Evolutionary conservation across 768 basidiomycete species (phyloP).

Genomic region (Tremella yokohamensis): DNA sequence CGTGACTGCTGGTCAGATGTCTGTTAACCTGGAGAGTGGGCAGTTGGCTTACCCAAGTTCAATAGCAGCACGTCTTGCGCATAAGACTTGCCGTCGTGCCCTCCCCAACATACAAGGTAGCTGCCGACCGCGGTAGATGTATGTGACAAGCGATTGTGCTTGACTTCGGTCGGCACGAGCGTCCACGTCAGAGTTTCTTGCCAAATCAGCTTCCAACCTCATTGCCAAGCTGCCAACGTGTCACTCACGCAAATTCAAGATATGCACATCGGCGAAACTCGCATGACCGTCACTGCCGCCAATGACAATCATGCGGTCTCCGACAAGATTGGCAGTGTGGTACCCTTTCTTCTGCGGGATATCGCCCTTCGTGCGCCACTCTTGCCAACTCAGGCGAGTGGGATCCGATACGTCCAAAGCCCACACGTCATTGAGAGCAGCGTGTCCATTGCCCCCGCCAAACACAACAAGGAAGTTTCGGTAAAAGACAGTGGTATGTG

Average conservation of each 20-base stretch:
- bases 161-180: constrained; percentile 47
- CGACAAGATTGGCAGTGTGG: constrained; percentile 82
- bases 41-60: constrained; percentile 81
- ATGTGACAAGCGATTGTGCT: constrained; percentile 68
- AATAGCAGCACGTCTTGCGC: constrained; percentile 68
- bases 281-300: constrained; percentile 89
- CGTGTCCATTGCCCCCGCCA: constrained; percentile 88
- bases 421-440: constrained; percentile 89
- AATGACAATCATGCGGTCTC: constrained; percentile 77
- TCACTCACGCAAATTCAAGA: constrained; percentile 72
- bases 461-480: constrained; percentile 74
- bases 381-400: constrained; percentile 59
- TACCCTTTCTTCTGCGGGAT: constrained; percentile 60
- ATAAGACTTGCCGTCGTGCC: constrained; percentile 78
- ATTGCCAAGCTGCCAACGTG: not conserved
- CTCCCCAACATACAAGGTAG: constrained; percentile 82
- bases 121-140: constrained; percentile 86
- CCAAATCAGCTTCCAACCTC: not conserved
- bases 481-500: constrained; percentile 79
- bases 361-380: constrained; percentile 59
- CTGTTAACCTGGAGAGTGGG: too few relatives aligned
- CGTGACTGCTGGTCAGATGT: constrained; percentile 59
- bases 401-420: constrained; percentile 64
- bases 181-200: constrained; percentile 50
- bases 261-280: constrained; percentile 84